Evolutionary conservation across 768 basidiomycete species (phyloP).

Genomic region (Mycena pura): DNA sequence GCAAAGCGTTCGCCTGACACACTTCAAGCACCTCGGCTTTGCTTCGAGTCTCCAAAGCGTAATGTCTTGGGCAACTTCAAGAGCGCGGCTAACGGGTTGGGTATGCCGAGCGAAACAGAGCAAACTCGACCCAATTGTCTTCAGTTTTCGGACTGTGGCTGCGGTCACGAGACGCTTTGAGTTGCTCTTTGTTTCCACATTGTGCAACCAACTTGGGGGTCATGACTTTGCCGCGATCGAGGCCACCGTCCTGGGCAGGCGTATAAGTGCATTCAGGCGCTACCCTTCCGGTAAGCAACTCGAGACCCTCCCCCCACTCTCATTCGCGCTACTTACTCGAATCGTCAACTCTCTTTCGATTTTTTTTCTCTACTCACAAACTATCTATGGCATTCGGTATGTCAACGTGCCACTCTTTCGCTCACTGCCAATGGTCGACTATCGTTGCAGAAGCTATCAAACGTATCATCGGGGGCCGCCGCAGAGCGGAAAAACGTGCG

Average conservation of each 20-base stretch:
- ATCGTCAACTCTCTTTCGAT: background rate
- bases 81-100: too few species aligned
- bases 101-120: too few species aligned
- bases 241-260: constrained; percentile 2
- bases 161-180: background rate
- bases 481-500: background rate
- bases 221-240: background rate
- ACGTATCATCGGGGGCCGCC: background rate
- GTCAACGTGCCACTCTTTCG: background rate
- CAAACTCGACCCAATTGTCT: too few species aligned
- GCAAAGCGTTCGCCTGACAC: too few species aligned
- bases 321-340: constrained; percentile 1
- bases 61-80: too few species aligned
- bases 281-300: background rate
- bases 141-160: too few species aligned
- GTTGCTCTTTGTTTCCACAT: constrained; percentile 1
- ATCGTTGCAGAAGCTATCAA: background rate
- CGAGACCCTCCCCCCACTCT: background rate
- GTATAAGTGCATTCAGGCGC: constrained; percentile 8
- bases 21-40: too few species aligned
- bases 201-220: constrained; percentile 9
- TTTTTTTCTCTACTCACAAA: background rate
- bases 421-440: background rate
- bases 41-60: too few species aligned
- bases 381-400: constrained; percentile 11